These are phyloP conservation scores for Corylus americana DNA, from an alignment of 306 rosid genomes.

Conservation along the genomic window DNA sequence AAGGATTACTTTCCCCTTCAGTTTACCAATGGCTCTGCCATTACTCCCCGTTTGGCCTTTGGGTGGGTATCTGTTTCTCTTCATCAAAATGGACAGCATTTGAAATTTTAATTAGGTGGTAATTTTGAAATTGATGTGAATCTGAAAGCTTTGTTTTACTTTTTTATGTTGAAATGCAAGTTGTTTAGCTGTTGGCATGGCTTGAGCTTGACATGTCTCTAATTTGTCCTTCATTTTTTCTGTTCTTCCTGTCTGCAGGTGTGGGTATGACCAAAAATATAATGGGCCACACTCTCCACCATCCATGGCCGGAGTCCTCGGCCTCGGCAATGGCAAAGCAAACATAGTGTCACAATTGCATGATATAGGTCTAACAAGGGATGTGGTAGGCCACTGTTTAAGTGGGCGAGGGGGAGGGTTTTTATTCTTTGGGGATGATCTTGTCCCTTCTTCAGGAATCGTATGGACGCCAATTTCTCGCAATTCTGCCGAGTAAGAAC, in stretches of 20 bases:
- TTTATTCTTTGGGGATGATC: constrained; percentile 66
- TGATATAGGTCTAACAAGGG: constrained; percentile 38
- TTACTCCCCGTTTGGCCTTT: constrained; percentile 54
- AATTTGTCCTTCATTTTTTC: background rate
- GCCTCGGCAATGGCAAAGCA: constrained; percentile 64
- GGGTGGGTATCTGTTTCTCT: constrained; percentile 54
- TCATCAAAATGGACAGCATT: background rate
- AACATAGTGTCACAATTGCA: constrained; percentile 59
- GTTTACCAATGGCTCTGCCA: constrained; percentile 42
- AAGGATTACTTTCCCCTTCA: constrained; percentile 44
- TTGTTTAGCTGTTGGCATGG: background rate
- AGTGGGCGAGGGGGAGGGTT: constrained; percentile 65
- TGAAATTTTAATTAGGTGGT: background rate
- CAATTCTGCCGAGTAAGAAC: constrained; percentile 46
- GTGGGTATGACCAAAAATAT: constrained; percentile 67
- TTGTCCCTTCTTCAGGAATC: constrained; percentile 54
- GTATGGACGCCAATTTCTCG: constrained; percentile 55
- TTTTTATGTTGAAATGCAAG: background rate
- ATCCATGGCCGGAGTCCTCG: constrained; percentile 69
- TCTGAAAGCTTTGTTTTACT: background rate
- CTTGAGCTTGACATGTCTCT: background rate
- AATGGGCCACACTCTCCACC: constrained; percentile 36
- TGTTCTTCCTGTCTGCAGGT: constrained; percentile 42
- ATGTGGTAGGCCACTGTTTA: constrained; percentile 72
- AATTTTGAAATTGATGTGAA: background rate